Percentiles rank a stretch among this genome's conserved stretches.
Conservation (phyloP, 768 basidiomycete species). For the Thelephora ganbajun region DNA sequence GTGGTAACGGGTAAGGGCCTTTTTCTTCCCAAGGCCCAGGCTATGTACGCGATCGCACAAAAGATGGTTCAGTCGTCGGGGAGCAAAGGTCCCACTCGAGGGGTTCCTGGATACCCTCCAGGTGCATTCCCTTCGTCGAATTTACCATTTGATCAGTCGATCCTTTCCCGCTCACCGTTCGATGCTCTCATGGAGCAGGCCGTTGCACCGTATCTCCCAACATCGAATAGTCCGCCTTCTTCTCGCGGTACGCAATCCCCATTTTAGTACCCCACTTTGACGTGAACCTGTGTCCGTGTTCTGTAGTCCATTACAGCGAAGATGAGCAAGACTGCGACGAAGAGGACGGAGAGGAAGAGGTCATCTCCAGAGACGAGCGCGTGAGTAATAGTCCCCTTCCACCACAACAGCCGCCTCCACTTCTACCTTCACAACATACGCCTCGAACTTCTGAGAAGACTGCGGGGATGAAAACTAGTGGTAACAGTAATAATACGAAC, state of each 20-base stretch:
- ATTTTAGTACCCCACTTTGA: constrained; percentile 15
- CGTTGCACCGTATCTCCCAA: constrained; percentile 20
- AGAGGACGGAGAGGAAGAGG: constrained; percentile 16
- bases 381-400: constrained; percentile 6
- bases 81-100: constrained; percentile 16
- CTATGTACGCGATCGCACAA: constrained; percentile 57
- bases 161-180: constrained; percentile 42
- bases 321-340: constrained; percentile 31
- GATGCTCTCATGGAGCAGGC: constrained; percentile 36
- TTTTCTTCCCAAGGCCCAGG: constrained; percentile 29
- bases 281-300: constrained; percentile 9
- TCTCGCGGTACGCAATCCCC: neutral
- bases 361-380: constrained; percentile 3
- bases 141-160: constrained; percentile 35
- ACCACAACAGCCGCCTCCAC: constrained; percentile 2
- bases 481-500: constrained; percentile 5
- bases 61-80: constrained; percentile 39
- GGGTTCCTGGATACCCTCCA: constrained; percentile 25
- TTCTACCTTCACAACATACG: constrained; percentile 10
- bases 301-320: constrained; percentile 31
- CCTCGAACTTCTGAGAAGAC: constrained; percentile 11
- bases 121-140: constrained; percentile 23
- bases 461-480: constrained; percentile 5
- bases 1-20: constrained; percentile 18
- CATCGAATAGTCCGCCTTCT: neutral